These are phyloP conservation scores for Gastrodia elata DNA, from an alignment of 106 monocot genomes.

Conservation along the genomic window DNA sequence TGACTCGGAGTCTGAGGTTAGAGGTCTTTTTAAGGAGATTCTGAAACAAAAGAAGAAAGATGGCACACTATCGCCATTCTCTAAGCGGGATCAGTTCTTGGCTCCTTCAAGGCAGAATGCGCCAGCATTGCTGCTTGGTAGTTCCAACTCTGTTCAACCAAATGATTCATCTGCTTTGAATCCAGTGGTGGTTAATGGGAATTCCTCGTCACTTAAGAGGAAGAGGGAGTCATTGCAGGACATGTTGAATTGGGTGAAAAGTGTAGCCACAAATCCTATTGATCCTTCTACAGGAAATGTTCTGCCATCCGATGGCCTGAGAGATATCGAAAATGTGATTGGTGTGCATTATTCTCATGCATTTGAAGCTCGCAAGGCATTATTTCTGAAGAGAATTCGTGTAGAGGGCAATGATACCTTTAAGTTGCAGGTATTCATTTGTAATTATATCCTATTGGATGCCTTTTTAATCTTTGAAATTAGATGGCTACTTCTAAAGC, in stretches of 20 bases:
- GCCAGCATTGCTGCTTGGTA: conserved; percentile 7
- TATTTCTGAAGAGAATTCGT: conserved; percentile 22
- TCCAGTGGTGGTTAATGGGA: not conserved
- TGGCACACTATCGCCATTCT: not conserved
- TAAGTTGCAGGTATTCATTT: conserved; percentile 26
- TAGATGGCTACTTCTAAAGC: not conserved
- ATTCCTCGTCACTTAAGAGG: conserved; percentile 30
- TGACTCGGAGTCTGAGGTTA: not conserved
- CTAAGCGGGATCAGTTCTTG: conserved; percentile 32
- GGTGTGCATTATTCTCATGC: conserved; percentile 14
- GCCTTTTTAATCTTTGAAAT: not conserved
- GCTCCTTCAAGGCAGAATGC: conserved; percentile 13
- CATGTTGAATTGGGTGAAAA: conserved; percentile 56
- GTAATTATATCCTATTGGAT: conserved; percentile 1
- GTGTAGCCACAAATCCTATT: conserved; percentile 27
- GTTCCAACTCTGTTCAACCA: not conserved
- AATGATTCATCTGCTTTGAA: not conserved
- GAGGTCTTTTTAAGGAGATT: not conserved
- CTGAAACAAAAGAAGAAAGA: conserved; percentile 10
- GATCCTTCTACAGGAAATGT: conserved; percentile 15
- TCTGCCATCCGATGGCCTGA: not conserved
- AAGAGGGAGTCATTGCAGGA: conserved; percentile 28
- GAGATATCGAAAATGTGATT: conserved; percentile 5
- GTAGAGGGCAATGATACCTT: not conserved
- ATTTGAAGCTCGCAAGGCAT: conserved; percentile 23